phyloP scores from a whole-genome alignment of 2,329 filamentous ascomycete species.

The Calonectria honghensis region DNA sequence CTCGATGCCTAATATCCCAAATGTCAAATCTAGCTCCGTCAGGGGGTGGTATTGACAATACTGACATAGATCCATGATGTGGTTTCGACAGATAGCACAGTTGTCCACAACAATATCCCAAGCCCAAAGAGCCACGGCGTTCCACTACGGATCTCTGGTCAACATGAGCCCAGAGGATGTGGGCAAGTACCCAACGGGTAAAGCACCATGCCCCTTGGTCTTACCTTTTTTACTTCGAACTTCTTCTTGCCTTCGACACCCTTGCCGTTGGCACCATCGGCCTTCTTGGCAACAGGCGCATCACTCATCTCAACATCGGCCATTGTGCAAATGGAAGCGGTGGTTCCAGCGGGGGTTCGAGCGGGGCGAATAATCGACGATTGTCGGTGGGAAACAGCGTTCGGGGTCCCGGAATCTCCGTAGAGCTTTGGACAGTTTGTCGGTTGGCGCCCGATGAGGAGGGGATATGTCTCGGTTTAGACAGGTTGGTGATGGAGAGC shows the following conservation, averaged over 20 bases:
- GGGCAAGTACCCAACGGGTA: not conserved
- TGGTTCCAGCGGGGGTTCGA: constrained; percentile 31
- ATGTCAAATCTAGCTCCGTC: constrained; percentile 38
- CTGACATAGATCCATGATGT: constrained; percentile 99
- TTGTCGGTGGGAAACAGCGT: not conserved
- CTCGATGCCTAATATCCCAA: constrained; percentile 83
- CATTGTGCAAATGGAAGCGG: constrained; percentile 72
- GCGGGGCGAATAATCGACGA: constrained; percentile 4
- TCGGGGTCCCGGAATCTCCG: not conserved
- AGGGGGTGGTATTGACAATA: constrained; percentile 38
- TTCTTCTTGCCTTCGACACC: constrained; percentile 86
- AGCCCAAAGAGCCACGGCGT: constrained; percentile 97
- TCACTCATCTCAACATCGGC: constrained; percentile 98
- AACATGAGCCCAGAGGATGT: constrained; percentile 25
- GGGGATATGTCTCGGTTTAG: constrained; percentile 14
- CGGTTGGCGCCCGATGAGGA: not conserved
- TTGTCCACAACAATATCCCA: constrained; percentile 99
- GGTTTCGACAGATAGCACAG: constrained; percentile 98
- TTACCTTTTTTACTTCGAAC: constrained; percentile 99
- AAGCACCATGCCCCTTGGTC: constrained; percentile 36
- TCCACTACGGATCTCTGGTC: constrained; percentile 81
- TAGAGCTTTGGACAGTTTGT: not conserved
- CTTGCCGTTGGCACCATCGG: constrained; percentile 69
- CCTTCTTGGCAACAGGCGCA: constrained; percentile 78
- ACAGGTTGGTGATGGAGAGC: not conserved